These are phyloP conservation scores for Pythium biforme DNA, from an alignment of 352 stramenopile species.

Conservation along the genomic window DNA sequence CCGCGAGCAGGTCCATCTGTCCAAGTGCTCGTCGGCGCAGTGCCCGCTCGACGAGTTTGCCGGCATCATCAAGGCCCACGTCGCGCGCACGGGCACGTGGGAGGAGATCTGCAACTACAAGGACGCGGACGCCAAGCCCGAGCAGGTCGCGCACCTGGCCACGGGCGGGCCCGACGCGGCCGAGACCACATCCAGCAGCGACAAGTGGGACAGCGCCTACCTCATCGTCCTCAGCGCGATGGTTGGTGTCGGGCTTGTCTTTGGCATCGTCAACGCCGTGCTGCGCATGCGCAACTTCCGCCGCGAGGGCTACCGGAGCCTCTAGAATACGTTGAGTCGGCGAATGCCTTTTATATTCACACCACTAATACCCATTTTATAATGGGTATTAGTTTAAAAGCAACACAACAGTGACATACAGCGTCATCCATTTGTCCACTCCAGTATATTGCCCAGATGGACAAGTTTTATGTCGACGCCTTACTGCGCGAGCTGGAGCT, in stretches of 20 bases:
- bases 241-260: conserved; percentile 43
- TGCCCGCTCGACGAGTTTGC: conserved; percentile 79
- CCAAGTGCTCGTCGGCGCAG: conserved; percentile 73
- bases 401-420: no score
- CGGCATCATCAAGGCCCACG: conserved; percentile 65
- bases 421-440: no score
- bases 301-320: conserved; percentile 47
- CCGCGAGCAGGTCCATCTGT: conserved; percentile 66
- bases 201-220: conserved; percentile 34
- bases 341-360: no score
- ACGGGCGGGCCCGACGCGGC: conserved; percentile 16
- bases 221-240: conserved; percentile 46
- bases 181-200: conserved; percentile 2
- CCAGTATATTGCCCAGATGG: not conserved
- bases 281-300: conserved; percentile 40
- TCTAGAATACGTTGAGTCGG: conserved; percentile 4
- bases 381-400: not conserved
- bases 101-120: conserved; percentile 81
- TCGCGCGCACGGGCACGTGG: conserved; percentile 71
- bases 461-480: no score
- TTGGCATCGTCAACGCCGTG: conserved; percentile 57
- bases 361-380: no score
- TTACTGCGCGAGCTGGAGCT: conserved; percentile 35
- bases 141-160: conserved; percentile 25
- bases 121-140: conserved; percentile 15